phyloP scores from a whole-genome alignment of 441 rosid genomes.

The Adansonia rubrostipa region DNA sequence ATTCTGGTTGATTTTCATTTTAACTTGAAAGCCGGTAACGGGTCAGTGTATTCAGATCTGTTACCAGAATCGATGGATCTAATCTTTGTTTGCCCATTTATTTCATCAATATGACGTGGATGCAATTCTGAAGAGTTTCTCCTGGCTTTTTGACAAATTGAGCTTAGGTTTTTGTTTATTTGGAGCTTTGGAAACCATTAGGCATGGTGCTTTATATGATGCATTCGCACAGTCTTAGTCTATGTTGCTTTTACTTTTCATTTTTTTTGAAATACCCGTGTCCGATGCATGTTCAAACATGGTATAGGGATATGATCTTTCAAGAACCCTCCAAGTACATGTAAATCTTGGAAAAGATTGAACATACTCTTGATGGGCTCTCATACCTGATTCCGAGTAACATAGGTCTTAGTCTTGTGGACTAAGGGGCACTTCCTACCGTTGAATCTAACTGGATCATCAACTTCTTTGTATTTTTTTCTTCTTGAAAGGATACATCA shows the following conservation, averaged over 20 bases:
- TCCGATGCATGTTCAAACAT: no score
- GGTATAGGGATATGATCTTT: no score
- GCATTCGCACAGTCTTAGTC: background rate
- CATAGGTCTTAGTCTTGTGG: no score
- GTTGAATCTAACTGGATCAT: background rate
- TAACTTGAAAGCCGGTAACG: background rate
- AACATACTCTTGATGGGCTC: no score
- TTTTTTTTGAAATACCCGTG: no score
- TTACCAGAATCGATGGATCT: background rate
- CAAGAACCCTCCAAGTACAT: no score
- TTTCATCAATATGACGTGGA: background rate
- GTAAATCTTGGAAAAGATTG: no score
- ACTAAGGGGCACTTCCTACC: background rate
- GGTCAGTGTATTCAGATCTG: background rate
- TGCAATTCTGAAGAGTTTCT: background rate
- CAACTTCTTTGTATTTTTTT: slow-evolving; percentile 14
- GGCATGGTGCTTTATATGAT: background rate
- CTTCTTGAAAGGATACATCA: slow-evolving; percentile 61
- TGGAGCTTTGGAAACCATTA: slow-evolving; percentile 4
- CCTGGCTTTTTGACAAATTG: background rate
- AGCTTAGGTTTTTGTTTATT: background rate
- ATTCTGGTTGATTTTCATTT: background rate
- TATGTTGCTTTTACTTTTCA: no score
- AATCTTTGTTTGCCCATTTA: background rate
- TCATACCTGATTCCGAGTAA: no score